Conservation (phyloP, 78 protist species). For the Capsaspora owczarzaki region DNA sequence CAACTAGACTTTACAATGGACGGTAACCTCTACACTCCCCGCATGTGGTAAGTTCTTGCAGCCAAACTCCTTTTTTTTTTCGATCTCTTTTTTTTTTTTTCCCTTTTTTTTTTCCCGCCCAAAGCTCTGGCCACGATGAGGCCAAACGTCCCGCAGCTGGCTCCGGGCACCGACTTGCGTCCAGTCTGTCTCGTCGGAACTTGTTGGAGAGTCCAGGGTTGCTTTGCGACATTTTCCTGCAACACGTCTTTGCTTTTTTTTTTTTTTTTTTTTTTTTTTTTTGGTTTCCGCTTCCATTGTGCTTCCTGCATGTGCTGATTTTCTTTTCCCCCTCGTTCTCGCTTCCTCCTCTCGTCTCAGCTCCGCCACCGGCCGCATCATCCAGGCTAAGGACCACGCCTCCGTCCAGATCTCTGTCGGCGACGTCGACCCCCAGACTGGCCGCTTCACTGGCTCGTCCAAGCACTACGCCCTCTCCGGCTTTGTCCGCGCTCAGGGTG, state of each 20-base stretch:
- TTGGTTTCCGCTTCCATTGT: background rate
- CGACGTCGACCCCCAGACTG: slow-evolving; percentile 69
- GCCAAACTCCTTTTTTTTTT: too few relatives aligned
- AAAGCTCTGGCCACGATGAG: too few relatives aligned
- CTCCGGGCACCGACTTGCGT: too few relatives aligned
- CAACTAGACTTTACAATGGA: too few relatives aligned
- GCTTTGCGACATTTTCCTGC: too few relatives aligned
- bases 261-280: slow-evolving; percentile 6
- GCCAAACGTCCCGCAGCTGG: too few relatives aligned
- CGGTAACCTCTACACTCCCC: too few relatives aligned
- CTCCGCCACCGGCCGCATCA: slow-evolving; percentile 78
- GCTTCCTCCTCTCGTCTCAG: slow-evolving; percentile 30
- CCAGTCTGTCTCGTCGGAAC: too few relatives aligned
- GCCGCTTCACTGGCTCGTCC: slow-evolving; percentile 66
- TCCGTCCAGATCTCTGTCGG: slow-evolving; percentile 90
- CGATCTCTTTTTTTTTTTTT: too few relatives aligned
- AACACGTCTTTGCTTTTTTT: background rate
- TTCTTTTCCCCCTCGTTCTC: background rate
- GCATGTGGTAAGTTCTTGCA: too few relatives aligned
- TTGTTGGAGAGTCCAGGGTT: too few relatives aligned
- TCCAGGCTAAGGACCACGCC: slow-evolving; percentile 86
- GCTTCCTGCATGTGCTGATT: background rate
- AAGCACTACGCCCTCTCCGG: slow-evolving; percentile 71
- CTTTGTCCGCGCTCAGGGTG: slow-evolving; percentile 61
- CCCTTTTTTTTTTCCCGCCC: too few relatives aligned